Base-by-base conservation (phyloP, 2,329 filamentous ascomycete genomes). In the Xylariales sp. region DNA sequence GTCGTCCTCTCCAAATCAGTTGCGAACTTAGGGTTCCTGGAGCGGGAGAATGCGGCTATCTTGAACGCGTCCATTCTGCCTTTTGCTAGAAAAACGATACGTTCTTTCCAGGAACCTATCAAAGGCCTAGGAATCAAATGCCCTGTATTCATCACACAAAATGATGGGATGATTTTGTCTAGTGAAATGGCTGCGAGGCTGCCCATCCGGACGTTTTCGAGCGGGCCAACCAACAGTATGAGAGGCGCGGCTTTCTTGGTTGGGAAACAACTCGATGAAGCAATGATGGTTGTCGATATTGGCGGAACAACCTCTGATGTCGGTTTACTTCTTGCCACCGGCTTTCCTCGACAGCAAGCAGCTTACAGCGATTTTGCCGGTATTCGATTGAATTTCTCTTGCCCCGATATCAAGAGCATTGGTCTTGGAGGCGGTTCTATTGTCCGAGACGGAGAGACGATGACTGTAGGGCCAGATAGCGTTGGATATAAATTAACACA, bases 261-360 rank as follows among this genome's bases (percentile, higher is more conserved):
- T 1, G 62, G 67, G 28, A 54, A 57, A 2, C 44, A 53, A 16
- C 39, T 52, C 11, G 49, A 58, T 3, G 60, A 69, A 41, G 59
- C 64, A 1, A 60, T 70, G 49, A 76, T 84, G 63, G 80, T 84
- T 0, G 73, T 84, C 2, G 81, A 85, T 51, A 76, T 85, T 40
- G 81, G 81, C 1, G 80, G 81, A 3, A 85, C 81, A 0, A 84
- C 80, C 0, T 76, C 78, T 0, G 81, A 84, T 48, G 76, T 82
- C 9, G 79, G 81, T 0, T 58, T 82, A 0, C 57, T 85, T 3
- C 66, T 80, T 5, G 66, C 73, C 0, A 82, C 74, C 36, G 80
- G 81, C 0, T 80, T 84, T 37, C 82, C 81, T 0, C 68, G 79
- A 22, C 76, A 82, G 54, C 73, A 77, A 37, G 74, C 78, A 4